Evolutionary conservation across 495 filamentous ascomycete species (phyloP), one percentile per base, ranked within the genome.

Genomic region (Podospora appendiculata): DNA sequence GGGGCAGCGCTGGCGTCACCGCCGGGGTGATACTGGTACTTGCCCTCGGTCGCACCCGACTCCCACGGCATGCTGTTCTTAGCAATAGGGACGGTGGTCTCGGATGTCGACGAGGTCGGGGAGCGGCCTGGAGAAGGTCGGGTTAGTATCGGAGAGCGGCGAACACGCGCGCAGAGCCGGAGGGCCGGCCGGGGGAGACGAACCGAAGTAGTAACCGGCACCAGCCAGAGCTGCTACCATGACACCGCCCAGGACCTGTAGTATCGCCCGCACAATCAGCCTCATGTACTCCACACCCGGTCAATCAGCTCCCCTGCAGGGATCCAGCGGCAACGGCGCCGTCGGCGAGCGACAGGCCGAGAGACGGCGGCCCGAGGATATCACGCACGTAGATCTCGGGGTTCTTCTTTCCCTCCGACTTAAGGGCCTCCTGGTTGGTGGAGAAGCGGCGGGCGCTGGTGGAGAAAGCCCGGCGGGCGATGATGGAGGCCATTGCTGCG

Each of bases 1-100:
- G 86, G 84, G 48, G 82, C 74, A 58, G 84, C 81, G 60, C 66
- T 85, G 65, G 78, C 67, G 69, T 96, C 86, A 58, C 90, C 93
- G 56, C 89, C 85, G 53, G 93, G 92, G 75, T 96, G 86, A 75
- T 96, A 96, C 72, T 68, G 82, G 75, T 95, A 96, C 74, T 92
- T 93, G 79, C 79, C 80, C 18, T 77, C 66, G 45, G 67, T 60
- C 46, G 78, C 73, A 47, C 78, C 77, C 46, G 77, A 77, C 67
- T 98, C 80, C 93, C 93, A 98, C 40, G 93, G 91, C 88, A 94
- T 93, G 61, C 83, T 79, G 54, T 79, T 75, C 57, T 80, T 71
- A 60, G 81, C 82, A 56, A 95, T 80, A 62, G 79, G 76, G 59
- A 96, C 87, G 55, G 79, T 72, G 59, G 77, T 78, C 75, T 97